Percentiles rank a stretch among this genome's conserved stretches.
Evolutionary conservation across 2,329 filamentous ascomycete genomes (phyloP).

Genomic region (Sporothrix protearum): DNA sequence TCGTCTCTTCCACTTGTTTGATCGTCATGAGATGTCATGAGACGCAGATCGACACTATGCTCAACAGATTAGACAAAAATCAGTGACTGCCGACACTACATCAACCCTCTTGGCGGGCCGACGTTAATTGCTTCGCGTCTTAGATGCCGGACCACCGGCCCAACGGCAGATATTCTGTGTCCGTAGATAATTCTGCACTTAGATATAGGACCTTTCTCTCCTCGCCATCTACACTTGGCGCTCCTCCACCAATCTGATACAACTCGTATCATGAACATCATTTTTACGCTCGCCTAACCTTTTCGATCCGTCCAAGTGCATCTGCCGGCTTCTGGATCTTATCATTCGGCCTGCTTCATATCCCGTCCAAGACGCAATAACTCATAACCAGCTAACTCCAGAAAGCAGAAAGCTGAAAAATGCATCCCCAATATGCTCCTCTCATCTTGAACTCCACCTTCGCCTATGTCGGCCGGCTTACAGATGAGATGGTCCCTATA

Average conservation of each 20-base stretch:
- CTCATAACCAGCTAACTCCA: neutral
- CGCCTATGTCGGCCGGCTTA: neutral
- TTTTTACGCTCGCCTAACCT: neutral
- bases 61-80: too few species aligned
- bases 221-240: neutral
- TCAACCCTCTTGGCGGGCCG: neutral
- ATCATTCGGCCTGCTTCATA: neutral
- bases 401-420: neutral
- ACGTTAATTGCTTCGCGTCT: neutral
- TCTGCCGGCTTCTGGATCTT: neutral
- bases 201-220: neutral
- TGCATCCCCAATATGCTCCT: neutral
- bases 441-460: neutral
- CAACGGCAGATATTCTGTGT: neutral
- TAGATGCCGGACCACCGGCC: neutral
- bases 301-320: neutral
- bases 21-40: neutral
- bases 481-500: neutral
- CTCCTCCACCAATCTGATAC: neutral
- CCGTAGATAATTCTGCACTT: neutral
- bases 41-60: neutral
- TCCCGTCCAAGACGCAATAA: neutral
- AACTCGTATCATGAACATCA: too few species aligned
- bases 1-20: neutral
- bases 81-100: neutral